Conservation (phyloP, 148 eudicot genomes). For the Chenopodium suecicum region DNA sequence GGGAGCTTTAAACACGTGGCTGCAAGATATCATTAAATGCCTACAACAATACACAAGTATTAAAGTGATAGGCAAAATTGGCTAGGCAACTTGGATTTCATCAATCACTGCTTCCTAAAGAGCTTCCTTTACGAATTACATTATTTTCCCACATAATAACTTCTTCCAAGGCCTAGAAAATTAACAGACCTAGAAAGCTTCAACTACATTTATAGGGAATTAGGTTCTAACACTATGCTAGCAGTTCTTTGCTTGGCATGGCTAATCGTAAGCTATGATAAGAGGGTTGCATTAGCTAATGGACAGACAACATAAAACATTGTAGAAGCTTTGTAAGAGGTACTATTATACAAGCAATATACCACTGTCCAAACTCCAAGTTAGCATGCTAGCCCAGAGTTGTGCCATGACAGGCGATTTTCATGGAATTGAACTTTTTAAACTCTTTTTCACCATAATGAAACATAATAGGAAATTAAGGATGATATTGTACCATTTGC, state of each 20-base stretch:
- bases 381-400: not conserved
- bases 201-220: too few relatives aligned
- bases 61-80: too few relatives aligned
- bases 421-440: too few relatives aligned
- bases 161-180: too few relatives aligned
- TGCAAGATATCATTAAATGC: too few relatives aligned
- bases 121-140: too few relatives aligned
- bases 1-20: too few relatives aligned
- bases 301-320: not conserved
- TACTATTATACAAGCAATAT: not conserved
- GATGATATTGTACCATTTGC: not conserved
- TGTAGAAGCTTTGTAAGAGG: not conserved
- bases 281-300: not conserved
- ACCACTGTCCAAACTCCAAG: not conserved
- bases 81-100: too few relatives aligned
- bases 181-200: too few relatives aligned
- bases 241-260: not conserved
- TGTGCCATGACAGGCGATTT: not conserved
- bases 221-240: not conserved
- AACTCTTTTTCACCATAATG: not conserved
- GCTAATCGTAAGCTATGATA: not conserved
- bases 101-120: too few relatives aligned
- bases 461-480: not conserved
- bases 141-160: too few relatives aligned
- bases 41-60: too few relatives aligned